Evolutionary conservation across 192 early-diverging fungal species (phyloP).

Genomic region (Obelidium mucronatum): DNA sequence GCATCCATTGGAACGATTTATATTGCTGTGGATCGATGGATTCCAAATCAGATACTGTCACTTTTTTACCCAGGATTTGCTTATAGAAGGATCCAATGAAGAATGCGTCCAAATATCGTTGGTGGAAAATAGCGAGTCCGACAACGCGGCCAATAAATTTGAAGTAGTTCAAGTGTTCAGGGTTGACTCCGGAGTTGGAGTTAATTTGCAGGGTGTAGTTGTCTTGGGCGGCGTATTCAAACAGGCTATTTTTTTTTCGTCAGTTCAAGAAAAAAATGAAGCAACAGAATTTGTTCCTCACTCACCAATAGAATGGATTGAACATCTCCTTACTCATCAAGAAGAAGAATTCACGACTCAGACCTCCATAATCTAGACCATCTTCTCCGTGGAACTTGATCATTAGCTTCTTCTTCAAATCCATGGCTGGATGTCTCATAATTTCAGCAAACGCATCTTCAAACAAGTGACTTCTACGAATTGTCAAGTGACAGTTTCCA

Average conservation of each 20-base stretch:
- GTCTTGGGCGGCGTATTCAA: slow-evolving; percentile 98
- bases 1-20: slow-evolving; percentile 91
- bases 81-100: slow-evolving; percentile 97
- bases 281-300: too few species aligned
- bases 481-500: slow-evolving; percentile 93
- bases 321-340: slow-evolving; percentile 98
- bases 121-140: slow-evolving; percentile 96
- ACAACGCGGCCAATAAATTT: slow-evolving; percentile 97
- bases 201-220: slow-evolving; percentile 99
- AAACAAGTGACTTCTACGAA: slow-evolving; percentile 88
- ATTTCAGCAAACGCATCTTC: slow-evolving; percentile 96
- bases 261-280: neutral
- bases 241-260: slow-evolving; percentile 71
- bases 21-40: slow-evolving; percentile 92
- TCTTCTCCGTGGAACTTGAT: slow-evolving; percentile 99
- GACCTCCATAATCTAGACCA: slow-evolving; percentile 97
- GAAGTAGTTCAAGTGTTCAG: slow-evolving; percentile 98
- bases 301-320: slow-evolving; percentile 78
- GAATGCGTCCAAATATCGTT: slow-evolving; percentile 95
- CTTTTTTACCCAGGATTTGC: slow-evolving; percentile 91
- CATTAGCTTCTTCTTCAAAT: slow-evolving; percentile 96
- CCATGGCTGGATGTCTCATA: slow-evolving; percentile 88
- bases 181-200: slow-evolving; percentile 92
- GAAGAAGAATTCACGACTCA: slow-evolving; percentile 98
- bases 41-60: slow-evolving; percentile 90